Conservation (phyloP, 2,329 filamentous ascomycete genomes). For the Cytospora mali region DNA sequence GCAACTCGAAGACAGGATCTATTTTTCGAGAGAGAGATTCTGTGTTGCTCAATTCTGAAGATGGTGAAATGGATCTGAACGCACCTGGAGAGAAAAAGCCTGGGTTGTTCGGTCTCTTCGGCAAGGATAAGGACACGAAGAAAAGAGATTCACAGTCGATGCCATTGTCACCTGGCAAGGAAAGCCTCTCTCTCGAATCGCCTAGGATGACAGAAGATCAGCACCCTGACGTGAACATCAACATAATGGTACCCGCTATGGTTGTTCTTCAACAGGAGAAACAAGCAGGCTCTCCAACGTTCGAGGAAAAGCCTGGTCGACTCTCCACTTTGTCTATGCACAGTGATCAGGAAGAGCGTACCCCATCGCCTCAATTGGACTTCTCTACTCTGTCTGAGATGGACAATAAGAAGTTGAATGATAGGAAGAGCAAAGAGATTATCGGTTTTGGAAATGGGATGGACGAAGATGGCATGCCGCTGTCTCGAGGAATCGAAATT, state of each 20-base stretch:
- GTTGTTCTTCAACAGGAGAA: background rate
- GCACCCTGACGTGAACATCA: background rate
- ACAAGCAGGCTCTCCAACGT: conserved; percentile 1
- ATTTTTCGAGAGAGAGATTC: background rate
- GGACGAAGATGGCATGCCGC: background rate
- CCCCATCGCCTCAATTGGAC: background rate
- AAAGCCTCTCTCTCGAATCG: background rate
- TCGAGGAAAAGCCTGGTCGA: background rate
- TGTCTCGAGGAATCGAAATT: background rate
- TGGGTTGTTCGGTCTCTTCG: background rate
- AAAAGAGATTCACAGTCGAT: conserved; percentile 1
- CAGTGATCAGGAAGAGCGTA: background rate
- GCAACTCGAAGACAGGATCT: background rate
- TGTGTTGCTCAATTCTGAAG: background rate
- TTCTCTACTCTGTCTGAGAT: background rate
- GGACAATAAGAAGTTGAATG: background rate
- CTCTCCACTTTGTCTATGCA: background rate
- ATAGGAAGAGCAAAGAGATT: background rate
- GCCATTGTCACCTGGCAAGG: conserved; percentile 3
- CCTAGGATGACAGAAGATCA: background rate
- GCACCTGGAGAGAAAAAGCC: background rate
- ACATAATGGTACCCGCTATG: background rate
- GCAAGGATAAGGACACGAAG: conserved; percentile 6
- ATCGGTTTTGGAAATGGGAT: background rate
- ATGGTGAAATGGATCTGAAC: background rate